Conservation (phyloP, 2,329 filamentous ascomycete genomes). For the Clonostachys sp. region DNA sequence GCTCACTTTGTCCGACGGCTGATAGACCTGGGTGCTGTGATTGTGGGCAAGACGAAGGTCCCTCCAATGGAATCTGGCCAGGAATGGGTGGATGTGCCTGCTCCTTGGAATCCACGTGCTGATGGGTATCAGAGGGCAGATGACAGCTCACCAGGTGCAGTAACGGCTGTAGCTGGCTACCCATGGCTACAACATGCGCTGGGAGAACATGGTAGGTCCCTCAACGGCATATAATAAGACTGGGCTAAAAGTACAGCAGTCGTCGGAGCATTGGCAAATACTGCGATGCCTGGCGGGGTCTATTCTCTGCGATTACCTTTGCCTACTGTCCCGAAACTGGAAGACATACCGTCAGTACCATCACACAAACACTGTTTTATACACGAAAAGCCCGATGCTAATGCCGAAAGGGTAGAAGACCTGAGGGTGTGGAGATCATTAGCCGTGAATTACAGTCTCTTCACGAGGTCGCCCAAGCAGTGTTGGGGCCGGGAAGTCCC, state of each 20-base stretch:
- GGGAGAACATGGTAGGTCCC: conserved; percentile 17
- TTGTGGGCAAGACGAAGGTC: conserved; percentile 49
- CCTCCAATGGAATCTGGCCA: conserved; percentile 36
- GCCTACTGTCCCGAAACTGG: neutral
- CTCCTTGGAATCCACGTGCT: conserved; percentile 39
- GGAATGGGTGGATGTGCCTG: conserved; percentile 34
- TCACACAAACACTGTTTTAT: conserved; percentile 4
- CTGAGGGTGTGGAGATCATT: too few species aligned
- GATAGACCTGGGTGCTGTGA: conserved; percentile 53
- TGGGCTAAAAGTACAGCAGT: neutral
- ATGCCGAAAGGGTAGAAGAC: conserved; percentile 1
- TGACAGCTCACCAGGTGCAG: conserved; percentile 31
- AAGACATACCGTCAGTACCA: conserved; percentile 4
- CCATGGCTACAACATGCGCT: conserved; percentile 32
- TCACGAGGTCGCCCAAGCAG: too few species aligned
- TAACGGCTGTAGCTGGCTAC: conserved; percentile 28
- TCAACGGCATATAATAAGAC: too few species aligned
- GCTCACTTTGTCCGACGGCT: conserved; percentile 48
- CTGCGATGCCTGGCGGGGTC: conserved; percentile 15
- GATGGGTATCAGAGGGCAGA: conserved; percentile 36
- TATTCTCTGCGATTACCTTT: conserved; percentile 19
- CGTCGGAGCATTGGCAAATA: conserved; percentile 11
- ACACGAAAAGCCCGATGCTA: conserved; percentile 4
- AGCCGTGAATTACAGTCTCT: too few species aligned
- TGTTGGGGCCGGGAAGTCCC: too few species aligned